phyloP scores from a whole-genome alignment of 202 grass and related monocot genomes.

The Setaria italica region DNA sequence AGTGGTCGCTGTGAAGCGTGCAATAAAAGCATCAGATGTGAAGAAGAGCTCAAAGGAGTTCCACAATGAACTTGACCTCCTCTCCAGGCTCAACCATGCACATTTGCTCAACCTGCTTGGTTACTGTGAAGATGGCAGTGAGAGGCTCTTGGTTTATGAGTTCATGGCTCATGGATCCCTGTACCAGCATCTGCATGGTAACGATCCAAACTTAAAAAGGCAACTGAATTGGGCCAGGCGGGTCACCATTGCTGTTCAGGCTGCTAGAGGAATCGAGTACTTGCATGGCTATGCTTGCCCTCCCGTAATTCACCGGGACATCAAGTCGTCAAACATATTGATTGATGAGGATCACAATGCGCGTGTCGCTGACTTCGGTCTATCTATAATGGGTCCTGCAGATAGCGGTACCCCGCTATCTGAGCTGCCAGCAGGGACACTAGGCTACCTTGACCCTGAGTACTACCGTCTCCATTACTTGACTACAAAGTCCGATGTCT shows the following conservation, averaged over 20 bases:
- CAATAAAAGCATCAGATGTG: conserved; percentile 83
- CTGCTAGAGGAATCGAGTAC: conserved; percentile 92
- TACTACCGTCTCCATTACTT: conserved; percentile 98
- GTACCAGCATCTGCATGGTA: conserved; percentile 89
- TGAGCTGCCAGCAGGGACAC: conserved; percentile 89
- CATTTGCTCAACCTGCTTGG: conserved; percentile 96
- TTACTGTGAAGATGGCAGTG: conserved; percentile 93
- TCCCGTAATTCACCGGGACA: conserved; percentile 95
- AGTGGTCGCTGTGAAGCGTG: conserved; percentile 94
- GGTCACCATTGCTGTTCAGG: conserved; percentile 98
- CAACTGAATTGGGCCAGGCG: conserved; percentile 82
- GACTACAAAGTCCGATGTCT: conserved; percentile 98
- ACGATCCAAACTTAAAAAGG: conserved; percentile 71
- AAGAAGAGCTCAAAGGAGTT: conserved; percentile 99
- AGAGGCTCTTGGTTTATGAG: conserved; percentile 95
- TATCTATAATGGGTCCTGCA: conserved; percentile 90
- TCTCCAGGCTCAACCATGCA: conserved; percentile 96
- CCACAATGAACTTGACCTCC: conserved; percentile 91
- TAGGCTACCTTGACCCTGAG: conserved; percentile 95
- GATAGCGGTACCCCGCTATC: conserved; percentile 87
- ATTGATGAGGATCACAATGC: conserved; percentile 99
- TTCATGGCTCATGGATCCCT: conserved; percentile 99
- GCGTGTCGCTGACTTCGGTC: conserved; percentile 91
- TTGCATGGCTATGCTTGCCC: conserved; percentile 99
- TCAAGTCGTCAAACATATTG: conserved; percentile 98